Conservation (phyloP, 371 early-diverging fungal species). For the Rhizomucor pusillus region DNA sequence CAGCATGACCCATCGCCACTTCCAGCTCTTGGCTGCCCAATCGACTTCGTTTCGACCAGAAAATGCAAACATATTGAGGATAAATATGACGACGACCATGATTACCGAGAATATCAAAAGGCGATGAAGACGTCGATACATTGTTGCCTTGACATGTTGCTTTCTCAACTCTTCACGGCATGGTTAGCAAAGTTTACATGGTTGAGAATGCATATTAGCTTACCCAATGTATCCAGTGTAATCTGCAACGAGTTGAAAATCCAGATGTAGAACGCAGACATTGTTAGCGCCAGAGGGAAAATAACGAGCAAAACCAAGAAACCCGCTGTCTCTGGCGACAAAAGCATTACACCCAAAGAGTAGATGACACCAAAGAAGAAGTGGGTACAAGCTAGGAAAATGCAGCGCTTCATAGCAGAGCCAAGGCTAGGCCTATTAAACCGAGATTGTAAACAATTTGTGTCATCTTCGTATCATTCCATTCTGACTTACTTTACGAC, state of each 20-base stretch:
- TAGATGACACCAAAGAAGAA: constrained; percentile 90
- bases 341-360: constrained; percentile 76
- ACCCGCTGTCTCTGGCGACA: constrained; percentile 70
- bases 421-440: constrained; percentile 81
- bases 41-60: constrained; percentile 55
- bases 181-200: neutral
- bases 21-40: constrained; percentile 84
- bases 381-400: constrained; percentile 74
- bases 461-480: no score
- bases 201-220: neutral
- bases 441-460: no score
- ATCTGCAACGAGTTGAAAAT: constrained; percentile 50
- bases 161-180: constrained; percentile 60
- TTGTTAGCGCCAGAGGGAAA: constrained; percentile 84
- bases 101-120: constrained; percentile 75
- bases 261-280: constrained; percentile 95
- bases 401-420: constrained; percentile 84
- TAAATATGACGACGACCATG: constrained; percentile 74
- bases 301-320: constrained; percentile 76
- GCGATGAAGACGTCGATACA: constrained; percentile 86
- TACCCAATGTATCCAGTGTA: constrained; percentile 33
- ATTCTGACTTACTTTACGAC: constrained; percentile 79
- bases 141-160: constrained; percentile 84
- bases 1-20: constrained; percentile 86
- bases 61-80: constrained; percentile 76